Conservation (phyloP, 192 early-diverging fungal species). For the Chytriomyces hyalinus region DNA sequence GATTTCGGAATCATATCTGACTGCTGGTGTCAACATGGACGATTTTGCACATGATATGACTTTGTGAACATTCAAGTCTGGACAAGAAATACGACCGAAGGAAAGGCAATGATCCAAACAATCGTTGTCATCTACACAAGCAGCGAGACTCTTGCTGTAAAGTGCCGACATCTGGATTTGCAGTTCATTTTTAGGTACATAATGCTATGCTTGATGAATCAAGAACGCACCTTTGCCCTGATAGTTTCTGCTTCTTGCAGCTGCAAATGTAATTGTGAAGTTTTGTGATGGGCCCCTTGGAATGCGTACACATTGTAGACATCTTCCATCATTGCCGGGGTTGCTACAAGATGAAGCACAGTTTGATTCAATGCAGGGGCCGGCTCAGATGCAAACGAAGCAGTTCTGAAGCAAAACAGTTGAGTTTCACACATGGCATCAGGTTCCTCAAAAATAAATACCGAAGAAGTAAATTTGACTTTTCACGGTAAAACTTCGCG, state of each 20-base stretch:
- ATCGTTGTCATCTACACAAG: slow-evolving; percentile 9
- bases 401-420: neutral
- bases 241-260: slow-evolving; percentile 26
- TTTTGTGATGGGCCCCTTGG: neutral
- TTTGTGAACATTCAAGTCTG: neutral
- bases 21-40: slow-evolving; percentile 48
- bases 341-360: slow-evolving; percentile 11
- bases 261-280: slow-evolving; percentile 14
- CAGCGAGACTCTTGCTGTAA: slow-evolving; percentile 30
- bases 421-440: too few relatives aligned
- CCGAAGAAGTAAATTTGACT: neutral
- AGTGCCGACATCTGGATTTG: slow-evolving; percentile 37
- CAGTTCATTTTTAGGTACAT: too few relatives aligned
- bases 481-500: slow-evolving; percentile 3
- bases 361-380: neutral
- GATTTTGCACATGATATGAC: slow-evolving; percentile 32
- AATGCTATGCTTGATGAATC: too few relatives aligned
- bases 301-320: slow-evolving; percentile 4
- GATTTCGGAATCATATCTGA: slow-evolving; percentile 33
- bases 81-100: too few relatives aligned
- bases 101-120: neutral
- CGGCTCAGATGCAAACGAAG: neutral
- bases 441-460: too few relatives aligned
- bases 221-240: slow-evolving; percentile 7
- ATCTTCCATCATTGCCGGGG: neutral